Evolutionary conservation across 2,329 filamentous ascomycete genomes (phyloP).

Genomic region (Thermomyces lanuginosus): DNA sequence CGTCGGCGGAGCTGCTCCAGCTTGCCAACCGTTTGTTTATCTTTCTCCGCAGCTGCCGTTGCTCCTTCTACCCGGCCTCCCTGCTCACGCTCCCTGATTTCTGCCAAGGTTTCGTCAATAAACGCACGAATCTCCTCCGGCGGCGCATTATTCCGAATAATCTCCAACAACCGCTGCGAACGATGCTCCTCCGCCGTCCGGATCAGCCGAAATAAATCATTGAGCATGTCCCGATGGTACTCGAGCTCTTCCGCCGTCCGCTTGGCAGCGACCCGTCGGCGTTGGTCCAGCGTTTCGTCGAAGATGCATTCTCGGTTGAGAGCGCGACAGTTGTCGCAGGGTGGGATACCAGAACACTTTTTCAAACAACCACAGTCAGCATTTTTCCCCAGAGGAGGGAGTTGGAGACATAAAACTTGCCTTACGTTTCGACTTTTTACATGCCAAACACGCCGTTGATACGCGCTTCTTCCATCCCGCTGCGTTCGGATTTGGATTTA

Average conservation of each 20-base stretch:
- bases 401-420: constrained; percentile 6
- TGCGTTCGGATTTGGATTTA: too few species aligned
- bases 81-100: constrained; percentile 7
- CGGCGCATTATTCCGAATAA: constrained; percentile 20
- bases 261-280: constrained; percentile 25
- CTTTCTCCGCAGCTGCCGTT: constrained; percentile 6
- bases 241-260: constrained; percentile 24
- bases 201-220: constrained; percentile 21
- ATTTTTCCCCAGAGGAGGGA: background rate
- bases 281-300: constrained; percentile 44
- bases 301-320: constrained; percentile 32
- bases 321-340: constrained; percentile 24
- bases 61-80: too few species aligned
- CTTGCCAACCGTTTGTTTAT: constrained; percentile 9
- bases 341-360: constrained; percentile 22
- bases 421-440: constrained; percentile 27
- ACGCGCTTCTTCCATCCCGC: constrained; percentile 20
- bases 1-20: constrained; percentile 15
- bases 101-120: constrained; percentile 16
- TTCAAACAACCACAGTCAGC: too few species aligned
- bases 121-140: constrained; percentile 21
- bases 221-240: constrained; percentile 23
- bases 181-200: constrained; percentile 17
- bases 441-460: constrained; percentile 24
- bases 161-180: constrained; percentile 15